Conservation (phyloP, 352 stramenopile genomes). For the Globisporangium lucens region DNA sequence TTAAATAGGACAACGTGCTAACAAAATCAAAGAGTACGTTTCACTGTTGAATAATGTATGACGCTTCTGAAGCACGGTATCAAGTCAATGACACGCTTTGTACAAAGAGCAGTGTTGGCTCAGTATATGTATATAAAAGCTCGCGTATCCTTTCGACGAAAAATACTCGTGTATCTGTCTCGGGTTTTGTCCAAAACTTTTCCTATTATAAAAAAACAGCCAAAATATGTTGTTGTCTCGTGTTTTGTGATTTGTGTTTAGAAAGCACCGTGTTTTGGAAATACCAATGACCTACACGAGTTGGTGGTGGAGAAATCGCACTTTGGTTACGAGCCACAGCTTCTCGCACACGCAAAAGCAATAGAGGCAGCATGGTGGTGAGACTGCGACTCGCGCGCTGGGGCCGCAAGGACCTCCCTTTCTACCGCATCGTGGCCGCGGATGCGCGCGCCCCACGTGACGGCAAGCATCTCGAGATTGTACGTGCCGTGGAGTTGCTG, state of each 20-base stretch:
- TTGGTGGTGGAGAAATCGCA: conserved; percentile 1
- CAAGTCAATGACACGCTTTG: background rate
- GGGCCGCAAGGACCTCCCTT: conserved; percentile 84
- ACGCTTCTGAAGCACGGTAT: background rate
- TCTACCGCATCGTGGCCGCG: conserved; percentile 88
- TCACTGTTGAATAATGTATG: background rate
- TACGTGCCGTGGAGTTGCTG: conserved; percentile 28
- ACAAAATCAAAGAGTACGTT: background rate
- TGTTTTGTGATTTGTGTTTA: too few species aligned
- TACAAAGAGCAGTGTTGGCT: background rate
- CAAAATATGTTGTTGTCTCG: too few species aligned
- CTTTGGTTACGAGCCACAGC: conserved; percentile 4
- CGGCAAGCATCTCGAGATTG: conserved; percentile 85
- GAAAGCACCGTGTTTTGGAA: too few species aligned
- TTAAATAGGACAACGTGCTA: background rate
- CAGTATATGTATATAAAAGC: background rate
- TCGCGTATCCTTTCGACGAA: too few species aligned
- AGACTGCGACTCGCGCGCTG: conserved; percentile 83
- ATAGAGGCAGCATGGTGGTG: conserved; percentile 60
- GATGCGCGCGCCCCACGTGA: conserved; percentile 80
- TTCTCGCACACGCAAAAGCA: background rate
- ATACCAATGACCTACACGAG: too few species aligned
- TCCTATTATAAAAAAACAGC: too few species aligned
- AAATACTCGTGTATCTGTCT: background rate
- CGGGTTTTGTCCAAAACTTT: too few species aligned